A percentile compares a stretch with the other conserved stretches of the same genome.
Conservation (phyloP, 192 early-diverging fungal species). For the Coemansia sp. region DNA sequence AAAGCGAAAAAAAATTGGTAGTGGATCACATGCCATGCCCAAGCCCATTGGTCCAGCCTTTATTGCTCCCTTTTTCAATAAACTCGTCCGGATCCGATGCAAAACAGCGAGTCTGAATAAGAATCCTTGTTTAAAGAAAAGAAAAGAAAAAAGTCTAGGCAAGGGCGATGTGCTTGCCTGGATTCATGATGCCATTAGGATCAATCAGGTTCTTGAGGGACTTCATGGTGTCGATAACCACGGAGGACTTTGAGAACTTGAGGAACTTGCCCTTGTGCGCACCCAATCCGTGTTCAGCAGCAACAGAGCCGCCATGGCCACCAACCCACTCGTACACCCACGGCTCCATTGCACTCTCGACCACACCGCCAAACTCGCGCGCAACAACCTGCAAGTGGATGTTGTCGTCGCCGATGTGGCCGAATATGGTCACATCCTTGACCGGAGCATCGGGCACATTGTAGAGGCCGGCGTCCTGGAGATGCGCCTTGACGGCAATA, state of each 20-base stretch:
- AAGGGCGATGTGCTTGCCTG: conserved; percentile 65
- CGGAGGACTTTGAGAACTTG: conserved; percentile 80
- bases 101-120: no score
- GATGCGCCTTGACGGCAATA: conserved; percentile 31
- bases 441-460: conserved; percentile 52
- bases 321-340: conserved; percentile 87
- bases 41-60: background rate
- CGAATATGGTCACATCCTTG: conserved; percentile 84
- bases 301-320: conserved; percentile 64
- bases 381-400: conserved; percentile 89
- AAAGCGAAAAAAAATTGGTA: background rate
- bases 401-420: conserved; percentile 97
- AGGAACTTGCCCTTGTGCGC: conserved; percentile 71
- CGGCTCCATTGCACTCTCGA: conserved; percentile 78
- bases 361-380: conserved; percentile 59
- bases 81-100: no score
- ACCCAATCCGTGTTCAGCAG: conserved; percentile 90
- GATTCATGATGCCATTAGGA: conserved; percentile 93
- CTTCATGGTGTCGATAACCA: conserved; percentile 85
- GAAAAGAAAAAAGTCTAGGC: conserved; percentile 1
- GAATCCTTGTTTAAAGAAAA: no score
- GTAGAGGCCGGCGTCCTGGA: conserved; percentile 25
- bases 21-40: conserved; percentile 9
- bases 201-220: conserved; percentile 83
- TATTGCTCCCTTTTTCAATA: background rate